Base-by-base conservation (phyloP, 2,329 filamentous ascomycete species). In the Fusarium odoratissimum region DNA sequence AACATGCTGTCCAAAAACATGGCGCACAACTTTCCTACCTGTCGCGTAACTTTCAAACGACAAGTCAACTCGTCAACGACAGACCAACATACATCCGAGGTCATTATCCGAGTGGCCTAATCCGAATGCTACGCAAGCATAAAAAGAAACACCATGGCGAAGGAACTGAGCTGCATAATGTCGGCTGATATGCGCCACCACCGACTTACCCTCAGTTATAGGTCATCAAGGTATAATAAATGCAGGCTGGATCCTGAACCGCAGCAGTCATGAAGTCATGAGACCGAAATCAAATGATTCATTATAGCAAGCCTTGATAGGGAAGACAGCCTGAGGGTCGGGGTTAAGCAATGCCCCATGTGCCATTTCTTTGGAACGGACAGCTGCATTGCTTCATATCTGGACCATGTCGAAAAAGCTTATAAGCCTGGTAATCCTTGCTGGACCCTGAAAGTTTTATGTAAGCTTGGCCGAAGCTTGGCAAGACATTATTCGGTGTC, bases 11-110 rank as follows among this genome's bases (percentile, higher is more conserved):
- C 19, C 28, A 51, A 55, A 45, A 46, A 31, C 13, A 8, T 56
- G 25, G 28, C 12, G 4, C 8, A 16, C n/a, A 42, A 41, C 54
- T 46, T n/a, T 45, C 19, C 58, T 65, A 58, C 17, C 40, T 60
- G 31, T 41, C 54, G 63, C 67, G 59, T 41, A 75, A 75, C 44
- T 71, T 77, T 77, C 75, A 77, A 77, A 77, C 60, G 49, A 60
- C 31, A 59, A 38, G 13, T 30, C 38, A 35, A 55, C 48, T 52
- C 21, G 19, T 35, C 28, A 40, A n/a, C 25, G 30, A 35, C 46
- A 51, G 28, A 14, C n/a, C 37, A 38, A 54, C 38, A 49, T 46
- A 45, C 21, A 56, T 21, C 23, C 5, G 23, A 46, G 16, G 37
- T 37, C 45, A 16, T 35, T 17, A 30, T 28, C 11, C 17, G 48